phyloP scores from a whole-genome alignment of 2,329 filamentous ascomycete genomes.

The Xylaria sp. region DNA sequence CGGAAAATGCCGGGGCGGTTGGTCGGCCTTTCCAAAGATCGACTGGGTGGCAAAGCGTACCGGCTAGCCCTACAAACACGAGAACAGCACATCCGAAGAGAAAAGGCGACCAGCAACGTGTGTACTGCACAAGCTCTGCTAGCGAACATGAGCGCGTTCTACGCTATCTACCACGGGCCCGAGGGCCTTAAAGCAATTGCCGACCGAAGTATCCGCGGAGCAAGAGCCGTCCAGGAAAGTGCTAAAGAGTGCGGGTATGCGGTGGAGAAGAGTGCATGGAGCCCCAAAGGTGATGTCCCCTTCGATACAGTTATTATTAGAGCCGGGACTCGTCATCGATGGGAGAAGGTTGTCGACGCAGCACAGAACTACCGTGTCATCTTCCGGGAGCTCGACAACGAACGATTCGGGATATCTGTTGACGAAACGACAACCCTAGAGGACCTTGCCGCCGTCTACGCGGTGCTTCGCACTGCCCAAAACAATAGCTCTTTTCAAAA shows the following conservation, averaged over 20 bases:
- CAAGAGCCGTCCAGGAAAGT: slow-evolving; percentile 68
- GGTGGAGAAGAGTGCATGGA: slow-evolving; percentile 60
- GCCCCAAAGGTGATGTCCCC: slow-evolving; percentile 58
- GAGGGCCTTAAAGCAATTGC: slow-evolving; percentile 82
- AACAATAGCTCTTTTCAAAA: no score
- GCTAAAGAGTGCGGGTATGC: slow-evolving; percentile 65
- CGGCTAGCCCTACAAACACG: slow-evolving; percentile 87
- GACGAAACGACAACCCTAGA: slow-evolving; percentile 71
- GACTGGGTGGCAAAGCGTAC: slow-evolving; percentile 78
- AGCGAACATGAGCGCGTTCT: slow-evolving; percentile 95
- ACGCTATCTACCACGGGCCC: slow-evolving; percentile 91
- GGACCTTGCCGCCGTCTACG: slow-evolving; percentile 42
- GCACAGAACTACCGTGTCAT: slow-evolving; percentile 58
- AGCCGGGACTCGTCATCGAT: slow-evolving; percentile 49
- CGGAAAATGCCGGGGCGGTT: slow-evolving; percentile 90
- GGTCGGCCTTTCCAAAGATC: slow-evolving; percentile 89
- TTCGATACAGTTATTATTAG: slow-evolving; percentile 83
- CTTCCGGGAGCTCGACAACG: slow-evolving; percentile 63
- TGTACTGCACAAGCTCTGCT: slow-evolving; percentile 93
- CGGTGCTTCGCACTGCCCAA: slow-evolving; percentile 13
- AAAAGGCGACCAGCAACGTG: slow-evolving; percentile 97
- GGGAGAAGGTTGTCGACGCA: slow-evolving; percentile 54
- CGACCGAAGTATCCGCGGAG: slow-evolving; percentile 71
- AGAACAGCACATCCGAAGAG: slow-evolving; percentile 93
- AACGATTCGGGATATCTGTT: slow-evolving; percentile 71